phyloP scores from a whole-genome alignment of 495 filamentous ascomycete genomes.

The Corynascus novoguineensis region DNA sequence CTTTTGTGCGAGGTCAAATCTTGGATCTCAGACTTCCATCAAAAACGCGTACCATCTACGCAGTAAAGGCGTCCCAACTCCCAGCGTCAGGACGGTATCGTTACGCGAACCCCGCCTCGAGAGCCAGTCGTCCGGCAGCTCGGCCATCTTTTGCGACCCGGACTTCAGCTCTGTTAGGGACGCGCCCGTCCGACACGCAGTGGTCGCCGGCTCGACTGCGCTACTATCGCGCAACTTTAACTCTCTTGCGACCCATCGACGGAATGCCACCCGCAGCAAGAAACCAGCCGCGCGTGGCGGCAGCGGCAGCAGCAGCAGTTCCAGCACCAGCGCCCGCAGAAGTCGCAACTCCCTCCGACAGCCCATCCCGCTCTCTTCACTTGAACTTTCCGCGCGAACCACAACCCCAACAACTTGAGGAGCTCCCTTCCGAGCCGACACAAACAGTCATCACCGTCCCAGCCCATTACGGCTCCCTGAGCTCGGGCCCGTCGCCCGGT shows the following conservation, averaged over 20 bases:
- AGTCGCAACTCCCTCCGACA: background rate
- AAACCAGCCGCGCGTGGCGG: background rate
- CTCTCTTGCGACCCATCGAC: background rate
- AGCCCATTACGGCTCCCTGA: slow-evolving; percentile 58
- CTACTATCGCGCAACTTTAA: background rate
- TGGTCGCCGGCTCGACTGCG: background rate
- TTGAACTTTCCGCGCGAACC: background rate
- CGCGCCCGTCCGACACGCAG: background rate
- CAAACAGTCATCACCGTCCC: slow-evolving; percentile 47
- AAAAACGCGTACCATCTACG: background rate
- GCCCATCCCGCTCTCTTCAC: slow-evolving; percentile 1
- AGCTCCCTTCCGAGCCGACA: background rate
- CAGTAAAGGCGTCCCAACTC: background rate
- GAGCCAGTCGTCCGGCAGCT: background rate
- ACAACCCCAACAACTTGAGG: no score
- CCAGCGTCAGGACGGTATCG: background rate
- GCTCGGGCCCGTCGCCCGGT: slow-evolving; percentile 58
- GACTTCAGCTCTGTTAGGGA: background rate
- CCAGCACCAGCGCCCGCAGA: background rate
- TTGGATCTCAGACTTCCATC: no score
- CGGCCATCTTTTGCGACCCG: background rate
- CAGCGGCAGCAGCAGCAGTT: background rate
- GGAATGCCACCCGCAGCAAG: background rate
- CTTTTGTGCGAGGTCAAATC: no score
- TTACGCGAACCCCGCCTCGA: background rate